Percentiles rank a stretch among this genome's conserved stretches.
These are phyloP conservation scores for Ceratocystis ficicola DNA, from an alignment of 2,329 filamentous ascomycete species.

Conservation along the genomic window DNA sequence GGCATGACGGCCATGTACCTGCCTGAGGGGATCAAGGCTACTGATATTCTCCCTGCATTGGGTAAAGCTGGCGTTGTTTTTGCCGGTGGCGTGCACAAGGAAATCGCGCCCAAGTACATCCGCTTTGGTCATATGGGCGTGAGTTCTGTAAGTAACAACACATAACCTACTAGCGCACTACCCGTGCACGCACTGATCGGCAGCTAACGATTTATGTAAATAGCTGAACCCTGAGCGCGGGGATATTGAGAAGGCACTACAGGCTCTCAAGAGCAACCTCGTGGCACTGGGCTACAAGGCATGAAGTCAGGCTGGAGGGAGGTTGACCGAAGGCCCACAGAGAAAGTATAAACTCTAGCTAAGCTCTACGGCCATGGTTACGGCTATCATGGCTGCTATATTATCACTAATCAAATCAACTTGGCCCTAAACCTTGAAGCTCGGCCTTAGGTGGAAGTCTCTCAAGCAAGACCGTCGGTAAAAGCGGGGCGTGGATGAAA, in stretches of 20 bases:
- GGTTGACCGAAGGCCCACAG: neutral
- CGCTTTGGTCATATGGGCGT: slow-evolving; percentile 98
- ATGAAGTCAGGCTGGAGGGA: slow-evolving; percentile 16
- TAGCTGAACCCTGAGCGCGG: slow-evolving; percentile 62
- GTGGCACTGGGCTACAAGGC: slow-evolving; percentile 53
- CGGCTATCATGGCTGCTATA: neutral
- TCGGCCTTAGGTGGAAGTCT: neutral
- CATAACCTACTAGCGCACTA: neutral
- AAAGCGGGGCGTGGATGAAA: slow-evolving; percentile 9
- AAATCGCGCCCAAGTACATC: slow-evolving; percentile 86
- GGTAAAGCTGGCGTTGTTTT: slow-evolving; percentile 83
- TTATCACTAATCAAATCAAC: neutral
- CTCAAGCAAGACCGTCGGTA: slow-evolving; percentile 13
- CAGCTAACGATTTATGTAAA: slow-evolving; percentile 9
- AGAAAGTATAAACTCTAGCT: slow-evolving; percentile 12
- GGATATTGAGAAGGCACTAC: slow-evolving; percentile 75
- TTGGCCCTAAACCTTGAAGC: neutral
- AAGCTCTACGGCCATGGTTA: neutral
- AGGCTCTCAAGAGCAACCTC: slow-evolving; percentile 62
- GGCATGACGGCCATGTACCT: slow-evolving; percentile 98
- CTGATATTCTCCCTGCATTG: slow-evolving; percentile 75
- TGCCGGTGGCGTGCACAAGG: slow-evolving; percentile 89
- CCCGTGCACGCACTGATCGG: too few species aligned
- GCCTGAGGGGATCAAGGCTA: slow-evolving; percentile 66
- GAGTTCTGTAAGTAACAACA: slow-evolving; percentile 51